Base-by-base conservation (phyloP, 441 rosid genomes). In the Pelargonium cotyledonis region DNA sequence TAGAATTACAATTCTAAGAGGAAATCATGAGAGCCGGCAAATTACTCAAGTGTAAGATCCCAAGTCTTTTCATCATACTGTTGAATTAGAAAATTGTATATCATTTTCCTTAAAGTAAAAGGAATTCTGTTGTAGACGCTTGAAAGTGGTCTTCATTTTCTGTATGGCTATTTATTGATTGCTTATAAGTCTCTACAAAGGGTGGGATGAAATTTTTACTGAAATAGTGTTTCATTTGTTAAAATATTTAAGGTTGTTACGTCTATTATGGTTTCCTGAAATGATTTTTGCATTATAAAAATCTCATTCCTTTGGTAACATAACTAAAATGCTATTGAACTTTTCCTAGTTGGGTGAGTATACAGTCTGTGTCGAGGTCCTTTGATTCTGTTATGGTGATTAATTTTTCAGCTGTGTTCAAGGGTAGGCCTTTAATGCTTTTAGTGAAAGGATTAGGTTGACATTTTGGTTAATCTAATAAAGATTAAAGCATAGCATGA, bases 41-140 rank as follows among this genome's bases (percentile, higher is more conserved):
- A 93, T 93, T 46, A 94, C 98, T 51, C 98, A 94, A 91, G 96
- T 90, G 98, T 90, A 92, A 83, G 91, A 68, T 71, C 67, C 8
- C 18, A 55, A 55, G 57, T 49, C 16, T 15, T 12, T 62, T 47
- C 8, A 11, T 12, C 64, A 2, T 23, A 10, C n/a, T 23, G 15
- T 53, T 14, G 60, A 53, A 53, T 3, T 47, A 47, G n/a, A 47
- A 9, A 53, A 55, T 55, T 53, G 21, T 16, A 53, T 53, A n/a
- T 16, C 6, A 6, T 38, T 38, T 38, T 38, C 41, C 61, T 55
- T 2, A 16, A 55, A 55, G 61, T 19, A 21, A 18, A 61, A 8
- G 31, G 21, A 21, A 21, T 61, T 61, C n/a, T 61, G 23, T 61
- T 29, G 1, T 2, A 61, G 31, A 5, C 15, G 26, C 14, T 1